Base-by-base conservation (phyloP, 225 moss, liverwort and hornwort genomes). In the Anthoceros angustus region DNA sequence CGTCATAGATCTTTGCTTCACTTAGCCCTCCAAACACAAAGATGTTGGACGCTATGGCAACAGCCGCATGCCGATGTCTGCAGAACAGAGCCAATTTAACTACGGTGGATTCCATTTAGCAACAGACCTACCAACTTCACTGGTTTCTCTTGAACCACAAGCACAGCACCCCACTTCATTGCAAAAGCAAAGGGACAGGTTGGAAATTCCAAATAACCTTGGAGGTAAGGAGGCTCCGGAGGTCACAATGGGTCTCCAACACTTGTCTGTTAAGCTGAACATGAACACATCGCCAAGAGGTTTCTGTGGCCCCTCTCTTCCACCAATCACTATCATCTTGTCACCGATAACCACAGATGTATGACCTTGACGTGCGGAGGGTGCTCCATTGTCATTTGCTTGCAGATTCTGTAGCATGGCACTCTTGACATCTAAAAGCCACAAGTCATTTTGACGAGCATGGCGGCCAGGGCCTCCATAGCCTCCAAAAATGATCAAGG, bases 61-160 rank as follows among this genome's bases (percentile, higher is more conserved):
- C 85, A 38, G 84, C 85, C 63, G 89, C 82, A 67, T 93, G 93
- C 62, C 93, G 86, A 69, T 93, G 93, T 68, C 90, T 88, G 81
- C 66, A 41, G 74, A 40, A 65, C 67, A 64, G 38, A 38, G 64
- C 32, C 16, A 24, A 39, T n/a, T 21, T 43, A 41, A 41, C 42
- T 16, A 40, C 25, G 20, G 9, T 65, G 65, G 25, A 65, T 65
- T 42, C 38, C 11, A 0, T 41, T 41, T 38, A 15, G 7, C 0
- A 41, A 2, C 8, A 41, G 15, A 3, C 38, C 40, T 18, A 23
- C 41, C 20, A 21, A 42, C 2, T 41, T 40, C 42, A 39, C 0
- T 39, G 25, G 9, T 18, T 41, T 41, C 41, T 23, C 23, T 20
- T 3, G 9, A 18, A 10, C 10, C 41, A 39, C 41, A 23, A 20